Evolutionary conservation across 768 basidiomycete species (phyloP), one percentile per base, ranked within the genome.

Genomic region (Pleurotus tuber-regium): DNA sequence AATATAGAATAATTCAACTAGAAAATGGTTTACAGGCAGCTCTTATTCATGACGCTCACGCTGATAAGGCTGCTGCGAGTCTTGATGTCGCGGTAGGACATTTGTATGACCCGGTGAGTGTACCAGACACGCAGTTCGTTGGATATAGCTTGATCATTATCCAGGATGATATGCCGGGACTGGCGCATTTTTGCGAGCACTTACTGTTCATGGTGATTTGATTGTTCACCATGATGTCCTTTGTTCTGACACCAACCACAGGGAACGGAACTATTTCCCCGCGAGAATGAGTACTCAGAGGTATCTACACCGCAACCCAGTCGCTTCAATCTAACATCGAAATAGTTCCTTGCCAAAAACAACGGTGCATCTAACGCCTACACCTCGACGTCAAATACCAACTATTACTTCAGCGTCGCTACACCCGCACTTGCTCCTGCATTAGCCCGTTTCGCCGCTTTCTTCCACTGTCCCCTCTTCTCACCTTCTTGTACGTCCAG

Each of bases 161-260:
- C 7, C 60, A 90, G 84, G 84, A 80, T 64, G 92, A 96, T 63
- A 88, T 94, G 80, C 93, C 90, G 8, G 93, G 93, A 74, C 77
- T 95, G 38, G 93, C 93, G 42, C 92, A 96, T 67, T 95, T 95
- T 63, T 95, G 94, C 70, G 96, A 99, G 66, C 96, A 99, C 67
- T 65, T 99, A 43, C 69, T 97, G 55, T 99, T 99, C 70, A 92
- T 99, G 86, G 95, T 93, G 59, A 55, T 66, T 25, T 48, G 49
- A 24, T 21, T 51, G 26, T 57, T n/a, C n/a, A n/a, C n/a, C n/a
- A n/a, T n/a, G n/a, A n/a, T n/a, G n/a, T n/a, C n/a, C n/a, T n/a
- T n/a, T n/a, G n/a, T n/a, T 52, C 21, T 16, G 1, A 47, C 3
- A n/a, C 33, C 5, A 50, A 16, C 40, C 54, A 9, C 47, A 92